Conservation (phyloP, 257 asterid species). For the Catharanthus roseus region DNA sequence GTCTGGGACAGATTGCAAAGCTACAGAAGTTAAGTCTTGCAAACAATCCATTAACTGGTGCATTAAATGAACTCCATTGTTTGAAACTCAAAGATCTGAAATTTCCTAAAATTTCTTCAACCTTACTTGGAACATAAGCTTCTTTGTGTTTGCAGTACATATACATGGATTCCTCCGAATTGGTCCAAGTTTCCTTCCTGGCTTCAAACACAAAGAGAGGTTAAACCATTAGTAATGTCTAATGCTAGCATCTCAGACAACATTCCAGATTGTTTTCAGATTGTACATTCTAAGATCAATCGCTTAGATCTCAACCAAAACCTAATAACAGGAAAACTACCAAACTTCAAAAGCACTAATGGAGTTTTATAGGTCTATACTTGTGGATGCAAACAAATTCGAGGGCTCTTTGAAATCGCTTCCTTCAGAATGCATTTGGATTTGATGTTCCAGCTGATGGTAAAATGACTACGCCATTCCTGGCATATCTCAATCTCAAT, state of each 20-base stretch:
- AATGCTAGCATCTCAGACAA: conserved; percentile 16
- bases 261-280: conserved; percentile 21
- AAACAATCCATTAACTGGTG: conserved; percentile 9
- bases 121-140: conserved; percentile 13
- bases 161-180: not conserved
- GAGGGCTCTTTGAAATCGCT: conserved; percentile 11
- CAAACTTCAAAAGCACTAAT: conserved; percentile 1
- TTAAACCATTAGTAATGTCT: conserved; percentile 4
- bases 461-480: not conserved
- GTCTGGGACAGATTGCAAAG: conserved; percentile 6
- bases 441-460: conserved; percentile 8
- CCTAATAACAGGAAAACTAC: conserved; percentile 18
- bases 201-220: conserved; percentile 13
- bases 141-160: no score
- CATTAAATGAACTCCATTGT: conserved; percentile 13
- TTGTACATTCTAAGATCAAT: not conserved
- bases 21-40: conserved; percentile 1
- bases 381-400: conserved; percentile 15
- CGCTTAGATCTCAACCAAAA: conserved; percentile 19
- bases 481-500: conserved; percentile 8
- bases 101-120: conserved; percentile 7
- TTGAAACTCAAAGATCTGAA: not conserved
- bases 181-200: conserved; percentile 21
- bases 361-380: not conserved
- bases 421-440: conserved; percentile 8